phyloP scores from a whole-genome alignment of 1,284 basidiomycete species.

The Blastosporella zonata region DNA sequence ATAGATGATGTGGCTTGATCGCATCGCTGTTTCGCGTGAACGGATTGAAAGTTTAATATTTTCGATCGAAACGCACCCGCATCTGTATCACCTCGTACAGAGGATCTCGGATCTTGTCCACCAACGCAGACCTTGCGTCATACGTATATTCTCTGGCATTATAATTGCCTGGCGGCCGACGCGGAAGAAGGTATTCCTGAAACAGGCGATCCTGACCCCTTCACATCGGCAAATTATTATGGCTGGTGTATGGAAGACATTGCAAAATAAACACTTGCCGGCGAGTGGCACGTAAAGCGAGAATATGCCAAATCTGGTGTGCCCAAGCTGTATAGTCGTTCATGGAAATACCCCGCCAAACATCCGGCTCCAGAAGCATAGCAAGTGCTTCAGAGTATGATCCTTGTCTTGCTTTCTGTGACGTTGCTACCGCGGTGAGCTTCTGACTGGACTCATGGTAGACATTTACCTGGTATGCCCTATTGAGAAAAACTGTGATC shows the following conservation, averaged over 20 bases:
- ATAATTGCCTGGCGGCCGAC: constrained; percentile 50
- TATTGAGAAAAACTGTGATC: constrained; percentile 59
- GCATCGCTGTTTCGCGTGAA: constrained; percentile 34
- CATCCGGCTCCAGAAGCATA: constrained; percentile 62
- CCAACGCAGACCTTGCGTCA: constrained; percentile 22
- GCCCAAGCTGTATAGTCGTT: constrained; percentile 69
- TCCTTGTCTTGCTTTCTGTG: constrained; percentile 67
- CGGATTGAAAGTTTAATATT: constrained; percentile 11
- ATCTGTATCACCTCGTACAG: constrained; percentile 62
- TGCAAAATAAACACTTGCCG: constrained; percentile 39
- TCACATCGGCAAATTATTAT: constrained; percentile 10
- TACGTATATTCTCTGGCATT: constrained; percentile 51
- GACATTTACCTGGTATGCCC: constrained; percentile 54
- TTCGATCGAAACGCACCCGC: constrained; percentile 41
- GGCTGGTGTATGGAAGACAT: background rate
- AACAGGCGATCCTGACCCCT: constrained; percentile 63
- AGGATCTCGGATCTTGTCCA: constrained; percentile 57
- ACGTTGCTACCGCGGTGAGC: constrained; percentile 1
- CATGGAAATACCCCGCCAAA: constrained; percentile 65
- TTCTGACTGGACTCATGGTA: background rate
- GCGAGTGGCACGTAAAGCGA: constrained; percentile 63
- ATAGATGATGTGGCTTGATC: constrained; percentile 62
- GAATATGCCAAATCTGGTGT: constrained; percentile 70
- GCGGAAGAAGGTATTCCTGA: constrained; percentile 59
- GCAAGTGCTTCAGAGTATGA: constrained; percentile 58